phyloP scores from a whole-genome alignment of 2,329 filamentous ascomycete species.

The Penicillium olsonii region DNA sequence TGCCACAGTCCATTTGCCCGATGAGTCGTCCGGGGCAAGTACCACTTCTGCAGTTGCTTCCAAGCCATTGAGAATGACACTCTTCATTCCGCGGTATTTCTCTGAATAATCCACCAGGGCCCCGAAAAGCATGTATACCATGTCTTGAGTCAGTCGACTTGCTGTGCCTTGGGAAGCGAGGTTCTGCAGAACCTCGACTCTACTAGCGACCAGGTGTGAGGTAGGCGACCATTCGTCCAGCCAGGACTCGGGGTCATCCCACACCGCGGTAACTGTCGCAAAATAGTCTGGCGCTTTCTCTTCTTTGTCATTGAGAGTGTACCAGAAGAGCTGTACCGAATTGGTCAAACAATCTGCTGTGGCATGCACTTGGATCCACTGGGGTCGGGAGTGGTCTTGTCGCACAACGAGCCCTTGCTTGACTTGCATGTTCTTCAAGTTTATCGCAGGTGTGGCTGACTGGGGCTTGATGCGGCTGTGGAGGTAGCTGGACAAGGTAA shows the following conservation, averaged over 20 bases:
- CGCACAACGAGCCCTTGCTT: slow-evolving; percentile 13
- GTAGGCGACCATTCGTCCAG: slow-evolving; percentile 19
- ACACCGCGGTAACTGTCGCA: slow-evolving; percentile 9
- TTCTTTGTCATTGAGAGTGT: background rate
- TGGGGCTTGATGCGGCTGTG: background rate
- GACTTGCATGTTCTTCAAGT: background rate
- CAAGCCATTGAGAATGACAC: slow-evolving; percentile 29
- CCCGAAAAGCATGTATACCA: slow-evolving; percentile 39
- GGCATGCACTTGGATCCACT: background rate
- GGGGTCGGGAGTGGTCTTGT: slow-evolving; percentile 15
- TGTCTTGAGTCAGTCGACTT: slow-evolving; percentile 27
- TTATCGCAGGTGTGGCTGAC: background rate
- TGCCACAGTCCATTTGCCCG: slow-evolving; percentile 33
- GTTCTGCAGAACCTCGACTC: slow-evolving; percentile 25
- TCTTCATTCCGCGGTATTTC: slow-evolving; percentile 34
- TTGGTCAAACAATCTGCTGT: background rate
- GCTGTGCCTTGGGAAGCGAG: slow-evolving; percentile 28
- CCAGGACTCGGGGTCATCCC: slow-evolving; percentile 17
- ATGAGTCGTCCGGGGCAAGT: slow-evolving; percentile 20
- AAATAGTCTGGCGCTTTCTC: background rate
- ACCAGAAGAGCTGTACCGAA: background rate
- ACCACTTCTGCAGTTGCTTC: slow-evolving; percentile 36
- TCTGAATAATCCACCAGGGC: slow-evolving; percentile 30
- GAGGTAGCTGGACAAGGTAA: slow-evolving; percentile 16
- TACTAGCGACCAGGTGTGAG: slow-evolving; percentile 23